Evolutionary conservation across 371 early-diverging fungal genomes (phyloP).

Genomic region (Circinella minor): DNA sequence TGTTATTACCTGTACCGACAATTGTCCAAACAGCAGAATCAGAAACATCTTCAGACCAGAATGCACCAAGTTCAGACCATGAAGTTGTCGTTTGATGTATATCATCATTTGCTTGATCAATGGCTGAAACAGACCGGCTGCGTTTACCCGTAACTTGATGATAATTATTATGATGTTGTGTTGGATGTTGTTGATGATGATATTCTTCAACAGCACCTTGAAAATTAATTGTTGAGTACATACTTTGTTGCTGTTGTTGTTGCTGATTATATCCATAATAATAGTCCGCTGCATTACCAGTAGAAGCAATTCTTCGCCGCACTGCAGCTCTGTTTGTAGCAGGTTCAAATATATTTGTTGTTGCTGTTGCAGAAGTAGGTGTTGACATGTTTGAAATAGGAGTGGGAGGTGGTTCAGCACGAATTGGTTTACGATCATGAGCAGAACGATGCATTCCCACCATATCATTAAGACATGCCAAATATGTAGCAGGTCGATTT

Average conservation of each 20-base stretch:
- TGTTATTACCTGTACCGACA: conserved; percentile 60
- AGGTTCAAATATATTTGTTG: not conserved
- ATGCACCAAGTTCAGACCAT: conserved; percentile 29
- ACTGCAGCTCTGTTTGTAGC: not conserved
- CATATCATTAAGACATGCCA: conserved; percentile 32
- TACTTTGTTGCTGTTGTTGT: not conserved
- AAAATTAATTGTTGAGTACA: conserved; percentile 1
- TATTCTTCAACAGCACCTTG: not conserved
- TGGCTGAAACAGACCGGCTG: conserved; percentile 10
- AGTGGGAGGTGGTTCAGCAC: not conserved
- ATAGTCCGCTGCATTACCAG: conserved; percentile 3
- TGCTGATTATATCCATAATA: conserved; percentile 1
- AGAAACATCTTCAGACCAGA: conserved; percentile 79
- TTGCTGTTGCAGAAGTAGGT: not conserved
- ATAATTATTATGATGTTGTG: conserved; percentile 3
- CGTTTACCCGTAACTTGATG: conserved; percentile 12
- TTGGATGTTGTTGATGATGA: conserved; percentile 1
- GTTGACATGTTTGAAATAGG: not conserved
- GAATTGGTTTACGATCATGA: conserved; percentile 12
- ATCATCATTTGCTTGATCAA: conserved; percentile 8
- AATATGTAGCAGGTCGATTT: conserved; percentile 18
- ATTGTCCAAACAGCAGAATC: conserved; percentile 87
- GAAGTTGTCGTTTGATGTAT: conserved; percentile 6
- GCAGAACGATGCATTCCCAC: conserved; percentile 29
- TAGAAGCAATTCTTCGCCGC: conserved; percentile 17